These are phyloP conservation scores for Naganishia sp. DNA, from an alignment of 1,284 basidiomycete genomes.

Conservation along the genomic window DNA sequence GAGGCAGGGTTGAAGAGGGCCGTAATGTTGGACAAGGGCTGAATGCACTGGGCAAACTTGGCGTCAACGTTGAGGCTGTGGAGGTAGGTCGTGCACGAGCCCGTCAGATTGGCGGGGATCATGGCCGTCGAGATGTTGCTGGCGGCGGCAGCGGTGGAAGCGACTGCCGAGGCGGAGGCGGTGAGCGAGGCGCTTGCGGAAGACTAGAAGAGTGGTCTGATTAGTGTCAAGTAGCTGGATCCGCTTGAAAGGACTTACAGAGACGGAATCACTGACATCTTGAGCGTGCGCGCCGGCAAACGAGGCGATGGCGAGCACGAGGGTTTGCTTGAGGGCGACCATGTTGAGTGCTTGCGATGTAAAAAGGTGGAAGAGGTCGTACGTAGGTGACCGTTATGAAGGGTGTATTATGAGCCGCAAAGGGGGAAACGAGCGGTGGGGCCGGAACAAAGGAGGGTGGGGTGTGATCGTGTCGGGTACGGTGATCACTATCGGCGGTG, in stretches of 20 bases:
- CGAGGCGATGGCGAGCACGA: constrained; percentile 25
- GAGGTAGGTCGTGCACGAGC: constrained; percentile 65
- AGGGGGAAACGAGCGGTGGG: constrained; percentile 1
- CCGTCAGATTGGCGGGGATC: constrained; percentile 63
- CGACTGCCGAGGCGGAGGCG: constrained; percentile 19
- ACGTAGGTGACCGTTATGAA: constrained; percentile 2
- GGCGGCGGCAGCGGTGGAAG: constrained; percentile 23
- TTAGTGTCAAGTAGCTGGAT: neutral
- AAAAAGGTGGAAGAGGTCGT: neutral
- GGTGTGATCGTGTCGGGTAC: neutral
- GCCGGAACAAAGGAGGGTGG: constrained; percentile 21
- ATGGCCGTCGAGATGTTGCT: constrained; percentile 38
- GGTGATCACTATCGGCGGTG: neutral
- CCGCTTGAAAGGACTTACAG: constrained; percentile 1
- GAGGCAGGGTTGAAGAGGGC: constrained; percentile 60
- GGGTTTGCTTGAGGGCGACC: constrained; percentile 15
- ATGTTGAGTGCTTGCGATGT: neutral
- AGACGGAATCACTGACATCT: constrained; percentile 20
- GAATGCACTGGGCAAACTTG: constrained; percentile 64
- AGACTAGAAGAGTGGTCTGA: neutral
- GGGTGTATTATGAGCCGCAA: constrained; percentile 14
- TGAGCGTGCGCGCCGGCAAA: constrained; percentile 12
- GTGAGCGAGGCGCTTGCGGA: constrained; percentile 28
- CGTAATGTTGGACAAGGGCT: constrained; percentile 66
- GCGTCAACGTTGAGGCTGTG: constrained; percentile 64